phyloP scores from a whole-genome alignment of 129 eudicot species.

The Arctium lappa region DNA sequence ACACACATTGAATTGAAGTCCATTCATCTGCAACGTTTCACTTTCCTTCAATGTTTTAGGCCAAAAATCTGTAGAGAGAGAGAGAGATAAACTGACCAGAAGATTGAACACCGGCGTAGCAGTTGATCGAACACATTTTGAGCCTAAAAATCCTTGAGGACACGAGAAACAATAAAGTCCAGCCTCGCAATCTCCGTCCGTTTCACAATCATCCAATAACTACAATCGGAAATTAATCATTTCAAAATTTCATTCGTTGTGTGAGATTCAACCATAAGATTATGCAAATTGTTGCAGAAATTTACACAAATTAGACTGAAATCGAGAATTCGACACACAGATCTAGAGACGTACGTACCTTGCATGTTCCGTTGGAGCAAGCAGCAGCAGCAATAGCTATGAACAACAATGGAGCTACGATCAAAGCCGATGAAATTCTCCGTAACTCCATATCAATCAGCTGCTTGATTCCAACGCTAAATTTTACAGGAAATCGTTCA shows the following conservation, averaged over 20 bases:
- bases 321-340: neutral
- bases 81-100: constrained; percentile 31
- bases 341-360: constrained; percentile 45
- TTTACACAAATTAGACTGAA: neutral
- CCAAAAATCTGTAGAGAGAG: no score
- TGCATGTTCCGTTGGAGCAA: constrained; percentile 57
- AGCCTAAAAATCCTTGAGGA: constrained; percentile 42
- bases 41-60: constrained; percentile 21
- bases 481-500: constrained; percentile 2
- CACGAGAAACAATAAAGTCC: constrained; percentile 74
- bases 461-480: neutral
- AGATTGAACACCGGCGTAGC: constrained; percentile 54
- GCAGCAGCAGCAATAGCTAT: constrained; percentile 22
- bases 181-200: constrained; percentile 51
- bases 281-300: neutral
- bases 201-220: constrained; percentile 52
- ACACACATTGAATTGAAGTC: constrained; percentile 7
- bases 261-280: neutral
- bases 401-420: constrained; percentile 15
- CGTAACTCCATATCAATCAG: constrained; percentile 12
- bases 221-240: neutral
- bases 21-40: neutral
- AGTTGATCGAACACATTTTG: constrained; percentile 62
- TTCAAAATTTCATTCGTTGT: neutral
- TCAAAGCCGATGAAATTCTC: neutral